These are phyloP conservation scores for Phaeotremella skinneri DNA, from an alignment of 768 basidiomycete species.

Conservation along the genomic window DNA sequence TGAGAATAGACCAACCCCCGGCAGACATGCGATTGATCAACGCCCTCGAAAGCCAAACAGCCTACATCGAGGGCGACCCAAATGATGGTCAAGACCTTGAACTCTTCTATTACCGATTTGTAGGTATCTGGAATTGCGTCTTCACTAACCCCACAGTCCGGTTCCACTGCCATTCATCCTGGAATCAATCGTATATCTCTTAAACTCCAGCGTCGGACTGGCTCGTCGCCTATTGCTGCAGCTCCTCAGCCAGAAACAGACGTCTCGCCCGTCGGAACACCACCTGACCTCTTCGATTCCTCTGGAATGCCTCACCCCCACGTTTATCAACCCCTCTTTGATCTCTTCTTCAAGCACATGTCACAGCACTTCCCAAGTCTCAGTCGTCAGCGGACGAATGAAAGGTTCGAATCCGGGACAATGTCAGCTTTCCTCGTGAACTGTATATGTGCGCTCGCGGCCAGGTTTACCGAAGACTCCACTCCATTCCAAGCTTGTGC, in stretches of 20 bases:
- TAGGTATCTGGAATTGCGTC: conserved; percentile 20
- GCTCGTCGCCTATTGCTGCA: conserved; percentile 27
- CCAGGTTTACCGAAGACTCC: conserved; percentile 31
- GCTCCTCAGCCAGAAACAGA: conserved; percentile 34
- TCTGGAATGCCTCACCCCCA: conserved; percentile 42
- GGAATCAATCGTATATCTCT: conserved; percentile 50
- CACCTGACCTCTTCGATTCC: conserved; percentile 34
- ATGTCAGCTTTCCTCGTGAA: conserved; percentile 47
- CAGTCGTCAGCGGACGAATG: conserved; percentile 28
- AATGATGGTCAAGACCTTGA: conserved; percentile 43
- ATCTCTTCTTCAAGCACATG: conserved; percentile 39
- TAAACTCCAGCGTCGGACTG: conserved; percentile 42
- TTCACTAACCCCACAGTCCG: conserved; percentile 27
- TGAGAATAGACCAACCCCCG: conserved; percentile 3
- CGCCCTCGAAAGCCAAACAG: conserved; percentile 34
- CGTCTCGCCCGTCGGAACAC: conserved; percentile 5
- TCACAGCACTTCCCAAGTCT: conserved; percentile 48
- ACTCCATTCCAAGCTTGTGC: conserved; percentile 33
- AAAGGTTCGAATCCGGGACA: conserved; percentile 43
- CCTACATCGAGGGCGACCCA: conserved; percentile 47
- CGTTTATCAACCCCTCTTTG: conserved; percentile 40
- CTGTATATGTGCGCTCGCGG: conserved; percentile 44
- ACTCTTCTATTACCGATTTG: conserved; percentile 49
- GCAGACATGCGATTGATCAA: conserved; percentile 35
- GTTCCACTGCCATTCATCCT: conserved; percentile 48